Evolutionary conservation across 2,329 filamentous ascomycete genomes (phyloP).

Genomic region (Acephala macrosclerotiorum): DNA sequence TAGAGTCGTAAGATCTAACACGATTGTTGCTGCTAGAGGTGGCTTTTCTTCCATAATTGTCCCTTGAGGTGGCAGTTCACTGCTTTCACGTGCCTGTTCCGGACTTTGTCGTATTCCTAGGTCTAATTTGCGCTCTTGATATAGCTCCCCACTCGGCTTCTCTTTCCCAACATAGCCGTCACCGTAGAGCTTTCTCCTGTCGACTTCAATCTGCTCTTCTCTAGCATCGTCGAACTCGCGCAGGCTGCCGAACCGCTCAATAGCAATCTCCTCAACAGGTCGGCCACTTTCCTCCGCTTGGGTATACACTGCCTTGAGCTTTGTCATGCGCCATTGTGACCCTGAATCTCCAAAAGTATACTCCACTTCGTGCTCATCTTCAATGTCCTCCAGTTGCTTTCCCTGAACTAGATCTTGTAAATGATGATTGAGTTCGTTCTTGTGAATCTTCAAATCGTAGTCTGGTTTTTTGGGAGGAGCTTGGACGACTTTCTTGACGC

Average conservation of each 20-base stretch:
- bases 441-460: constrained; percentile 61
- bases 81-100: constrained; percentile 46
- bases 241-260: constrained; percentile 82
- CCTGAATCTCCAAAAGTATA: constrained; percentile 92
- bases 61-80: constrained; percentile 57
- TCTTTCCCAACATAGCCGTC: constrained; percentile 84
- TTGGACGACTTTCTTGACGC: constrained; percentile 60
- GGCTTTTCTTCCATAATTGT: constrained; percentile 62
- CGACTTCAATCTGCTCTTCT: constrained; percentile 91
- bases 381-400: constrained; percentile 59
- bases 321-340: constrained; percentile 96
- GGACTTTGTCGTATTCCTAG: constrained; percentile 55
- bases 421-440: constrained; percentile 81
- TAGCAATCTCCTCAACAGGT: constrained; percentile 81
- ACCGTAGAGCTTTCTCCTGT: constrained; percentile 83
- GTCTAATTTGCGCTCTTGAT: constrained; percentile 74
- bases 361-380: constrained; percentile 66
- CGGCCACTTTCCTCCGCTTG: constrained; percentile 76
- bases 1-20: constrained; percentile 77
- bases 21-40: constrained; percentile 54
- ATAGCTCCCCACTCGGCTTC: constrained; percentile 87
- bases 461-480: constrained; percentile 40
- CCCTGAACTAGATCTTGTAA: constrained; percentile 65
- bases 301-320: constrained; percentile 84
- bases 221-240: constrained; percentile 89